Evolutionary conservation across 805 yeast genomes (phyloP).

Genomic region (Ogataea methanolica): DNA sequence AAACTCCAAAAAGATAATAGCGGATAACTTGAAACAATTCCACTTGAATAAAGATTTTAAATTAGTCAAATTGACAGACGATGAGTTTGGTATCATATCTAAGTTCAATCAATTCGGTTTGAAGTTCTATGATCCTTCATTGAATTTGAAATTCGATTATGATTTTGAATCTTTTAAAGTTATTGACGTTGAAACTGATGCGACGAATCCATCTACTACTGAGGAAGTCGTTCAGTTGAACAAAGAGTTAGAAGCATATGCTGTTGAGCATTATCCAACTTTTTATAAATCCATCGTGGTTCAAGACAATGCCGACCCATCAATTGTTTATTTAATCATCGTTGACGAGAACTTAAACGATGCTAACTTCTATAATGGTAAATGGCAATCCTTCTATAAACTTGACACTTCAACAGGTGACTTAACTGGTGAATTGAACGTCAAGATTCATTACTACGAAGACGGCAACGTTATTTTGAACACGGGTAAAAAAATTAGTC

Average conservation of each 20-base stretch:
- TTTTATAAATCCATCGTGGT: conserved; percentile 40
- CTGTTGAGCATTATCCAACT: conserved; percentile 64
- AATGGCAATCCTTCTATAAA: conserved; percentile 71
- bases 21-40: conserved; percentile 22
- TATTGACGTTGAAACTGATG: conserved; percentile 43
- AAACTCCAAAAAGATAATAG: conserved; percentile 21
- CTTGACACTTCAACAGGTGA: conserved; percentile 30
- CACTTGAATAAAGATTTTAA: conserved; percentile 28
- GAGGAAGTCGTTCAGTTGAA: conserved; percentile 12
- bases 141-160: conserved; percentile 48
- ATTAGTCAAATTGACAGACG: conserved; percentile 25
- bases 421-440: conserved; percentile 49
- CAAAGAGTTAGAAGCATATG: conserved; percentile 42
- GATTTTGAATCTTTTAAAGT: conserved; percentile 48
- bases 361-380: conserved; percentile 82
- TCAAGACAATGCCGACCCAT: conserved; percentile 35
- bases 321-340: conserved; percentile 40
- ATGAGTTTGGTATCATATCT: conserved; percentile 37
- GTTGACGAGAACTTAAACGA: conserved; percentile 71
- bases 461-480: conserved; percentile 90
- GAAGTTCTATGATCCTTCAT: conserved; percentile 52
- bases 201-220: neutral
- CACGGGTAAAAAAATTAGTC: conserved; percentile 34
- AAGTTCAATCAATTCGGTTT: conserved; percentile 44
- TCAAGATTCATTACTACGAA: conserved; percentile 89